Evolutionary conservation across 2,329 filamentous ascomycete genomes (phyloP).

Genomic region (Pseudodiploospora longispora): DNA sequence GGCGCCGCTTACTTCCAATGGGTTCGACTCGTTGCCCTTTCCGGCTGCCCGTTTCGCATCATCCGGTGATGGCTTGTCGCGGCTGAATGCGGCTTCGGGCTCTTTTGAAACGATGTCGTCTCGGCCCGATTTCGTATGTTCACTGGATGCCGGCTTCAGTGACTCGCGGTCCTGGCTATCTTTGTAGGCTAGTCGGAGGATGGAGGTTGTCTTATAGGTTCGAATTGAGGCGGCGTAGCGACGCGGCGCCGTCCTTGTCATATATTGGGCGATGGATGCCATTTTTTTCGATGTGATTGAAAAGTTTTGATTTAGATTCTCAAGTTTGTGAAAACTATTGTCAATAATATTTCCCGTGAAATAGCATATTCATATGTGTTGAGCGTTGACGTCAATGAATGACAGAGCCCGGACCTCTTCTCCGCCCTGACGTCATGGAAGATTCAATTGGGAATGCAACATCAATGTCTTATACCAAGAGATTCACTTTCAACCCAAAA

Average conservation of each 20-base stretch:
- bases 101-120: slow-evolving; percentile 51
- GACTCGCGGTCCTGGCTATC: slow-evolving; percentile 50
- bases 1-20: slow-evolving; percentile 36
- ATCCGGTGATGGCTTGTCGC: slow-evolving; percentile 59
- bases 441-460: too few species aligned
- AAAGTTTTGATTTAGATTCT: too few species aligned
- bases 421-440: too few species aligned
- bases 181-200: slow-evolving; percentile 34
- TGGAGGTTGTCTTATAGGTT: slow-evolving; percentile 24
- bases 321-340: too few species aligned
- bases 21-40: slow-evolving; percentile 20
- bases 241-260: slow-evolving; percentile 9
- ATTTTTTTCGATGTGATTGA: slow-evolving; percentile 9
- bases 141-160: slow-evolving; percentile 56
- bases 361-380: too few species aligned
- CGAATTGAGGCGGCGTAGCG: slow-evolving; percentile 11
- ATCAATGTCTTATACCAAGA: too few species aligned
- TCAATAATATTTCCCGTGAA: too few species aligned
- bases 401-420: too few species aligned
- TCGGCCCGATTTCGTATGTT: slow-evolving; percentile 60
- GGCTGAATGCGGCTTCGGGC: slow-evolving; percentile 59
- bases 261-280: slow-evolving; percentile 13
- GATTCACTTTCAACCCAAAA: too few species aligned
- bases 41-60: slow-evolving; percentile 38
- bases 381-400: too few species aligned